phyloP scores from a whole-genome alignment of 495 filamentous ascomycete species.

The Cercophora scortea region DNA sequence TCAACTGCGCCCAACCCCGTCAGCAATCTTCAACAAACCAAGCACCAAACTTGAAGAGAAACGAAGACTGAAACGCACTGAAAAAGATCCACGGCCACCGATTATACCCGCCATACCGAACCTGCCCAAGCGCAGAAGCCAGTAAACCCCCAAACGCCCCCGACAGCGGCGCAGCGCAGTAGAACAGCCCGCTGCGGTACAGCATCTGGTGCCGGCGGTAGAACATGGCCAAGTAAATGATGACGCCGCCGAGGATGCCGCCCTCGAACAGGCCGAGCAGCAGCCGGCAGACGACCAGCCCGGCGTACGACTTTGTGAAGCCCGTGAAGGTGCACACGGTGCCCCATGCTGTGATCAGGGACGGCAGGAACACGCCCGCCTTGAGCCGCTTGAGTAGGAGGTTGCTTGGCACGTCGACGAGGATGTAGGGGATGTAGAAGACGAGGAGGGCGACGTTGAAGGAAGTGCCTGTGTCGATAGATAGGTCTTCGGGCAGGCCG shows the following conservation, averaged over 20 bases:
- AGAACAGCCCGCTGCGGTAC: constrained; percentile 46
- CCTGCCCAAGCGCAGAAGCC: constrained; percentile 40
- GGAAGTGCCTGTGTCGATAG: constrained; percentile 27
- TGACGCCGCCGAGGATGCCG: constrained; percentile 49
- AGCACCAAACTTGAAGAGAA: not conserved
- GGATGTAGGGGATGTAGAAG: constrained; percentile 45
- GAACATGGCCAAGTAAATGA: constrained; percentile 44
- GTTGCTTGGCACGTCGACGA: constrained; percentile 49
- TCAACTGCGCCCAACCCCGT: constrained; percentile 23
- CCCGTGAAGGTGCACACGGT: constrained; percentile 48
- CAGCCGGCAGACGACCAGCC: constrained; percentile 49
- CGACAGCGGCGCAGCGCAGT: constrained; percentile 54
- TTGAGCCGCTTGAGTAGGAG: constrained; percentile 52
- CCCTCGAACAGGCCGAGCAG: constrained; percentile 57
- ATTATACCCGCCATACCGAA: constrained; percentile 32
- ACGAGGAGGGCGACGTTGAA: constrained; percentile 40
- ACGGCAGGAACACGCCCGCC: constrained; percentile 47
- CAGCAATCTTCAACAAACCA: not conserved
- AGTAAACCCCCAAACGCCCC: constrained; percentile 61
- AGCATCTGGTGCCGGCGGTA: constrained; percentile 37
- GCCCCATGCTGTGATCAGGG: constrained; percentile 44
- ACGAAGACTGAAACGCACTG: constrained; percentile 4
- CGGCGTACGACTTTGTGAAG: constrained; percentile 42
- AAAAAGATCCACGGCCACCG: constrained; percentile 41
- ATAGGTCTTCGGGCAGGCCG: constrained; percentile 33